Evolutionary conservation across 2,329 filamentous ascomycete species (phyloP).

Genomic region (Pestalotiopsis sp.): DNA sequence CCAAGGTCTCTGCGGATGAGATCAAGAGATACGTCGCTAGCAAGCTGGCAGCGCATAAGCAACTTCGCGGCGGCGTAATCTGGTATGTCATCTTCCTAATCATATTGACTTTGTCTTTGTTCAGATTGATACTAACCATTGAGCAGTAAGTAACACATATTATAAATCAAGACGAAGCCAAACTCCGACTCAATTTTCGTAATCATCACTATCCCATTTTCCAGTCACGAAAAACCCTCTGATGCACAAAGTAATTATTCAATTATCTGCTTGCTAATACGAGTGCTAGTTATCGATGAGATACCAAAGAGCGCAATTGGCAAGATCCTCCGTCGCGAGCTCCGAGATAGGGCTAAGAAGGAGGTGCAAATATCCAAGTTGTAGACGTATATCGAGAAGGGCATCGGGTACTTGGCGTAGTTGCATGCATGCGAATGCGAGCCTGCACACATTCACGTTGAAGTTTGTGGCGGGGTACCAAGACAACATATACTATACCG

Average conservation of each 20-base stretch:
- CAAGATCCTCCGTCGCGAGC: slow-evolving; percentile 8
- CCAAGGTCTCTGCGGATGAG: slow-evolving; percentile 22
- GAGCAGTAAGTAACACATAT: neutral
- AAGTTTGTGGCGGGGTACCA: no score
- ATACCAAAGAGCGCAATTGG: slow-evolving; percentile 9
- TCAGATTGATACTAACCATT: neutral
- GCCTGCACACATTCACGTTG: no score
- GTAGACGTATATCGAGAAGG: neutral
- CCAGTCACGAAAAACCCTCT: neutral
- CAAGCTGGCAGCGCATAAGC: slow-evolving; percentile 29
- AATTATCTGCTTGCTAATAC: neutral
- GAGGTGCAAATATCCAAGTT: neutral
- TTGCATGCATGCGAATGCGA: no score
- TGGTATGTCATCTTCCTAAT: neutral
- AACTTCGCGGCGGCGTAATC: slow-evolving; percentile 30
- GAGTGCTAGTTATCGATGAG: neutral
- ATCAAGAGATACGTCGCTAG: slow-evolving; percentile 27
- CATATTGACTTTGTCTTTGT: neutral
- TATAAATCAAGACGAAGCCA: no score
- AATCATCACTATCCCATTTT: neutral
- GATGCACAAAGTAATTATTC: neutral
- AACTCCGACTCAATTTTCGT: no score
- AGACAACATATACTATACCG: no score
- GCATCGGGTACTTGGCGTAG: no score
- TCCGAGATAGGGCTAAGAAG: neutral